These are phyloP conservation scores for Deuterostichococcus epilithicus DNA, from an alignment of 139 green algal species.

Conservation along the genomic window DNA sequence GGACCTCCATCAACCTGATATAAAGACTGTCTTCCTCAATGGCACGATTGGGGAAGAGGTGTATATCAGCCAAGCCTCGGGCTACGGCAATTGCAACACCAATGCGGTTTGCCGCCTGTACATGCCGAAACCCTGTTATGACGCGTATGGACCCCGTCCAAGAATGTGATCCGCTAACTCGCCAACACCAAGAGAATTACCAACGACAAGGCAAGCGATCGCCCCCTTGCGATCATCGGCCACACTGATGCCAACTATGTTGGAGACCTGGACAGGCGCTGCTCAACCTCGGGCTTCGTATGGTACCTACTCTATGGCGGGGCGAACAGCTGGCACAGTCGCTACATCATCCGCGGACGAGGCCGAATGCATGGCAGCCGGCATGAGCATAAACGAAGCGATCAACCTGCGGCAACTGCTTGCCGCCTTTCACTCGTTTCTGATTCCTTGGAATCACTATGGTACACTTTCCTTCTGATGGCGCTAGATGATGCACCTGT, in stretches of 20 bases:
- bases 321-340: conserved; percentile 50
- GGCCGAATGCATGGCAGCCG: conserved; percentile 52
- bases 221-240: conserved; percentile 8
- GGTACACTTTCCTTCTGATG: too few species aligned
- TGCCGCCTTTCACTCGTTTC: too few species aligned
- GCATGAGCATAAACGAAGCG: conserved; percentile 30
- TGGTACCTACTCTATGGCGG: conserved; percentile 32
- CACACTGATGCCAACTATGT: conserved; percentile 46
- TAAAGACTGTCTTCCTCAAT: conserved; percentile 59
- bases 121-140: conserved; percentile 22
- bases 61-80: conserved; percentile 10
- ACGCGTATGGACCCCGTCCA: conserved; percentile 28
- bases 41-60: conserved; percentile 33
- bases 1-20: conserved; percentile 44
- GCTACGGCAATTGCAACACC: too few species aligned
- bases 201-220: too few species aligned
- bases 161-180: too few species aligned
- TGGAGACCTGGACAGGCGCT: conserved; percentile 20
- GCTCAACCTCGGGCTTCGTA: conserved; percentile 42
- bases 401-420: conserved; percentile 39
- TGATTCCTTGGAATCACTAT: too few species aligned
- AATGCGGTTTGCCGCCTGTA: conserved; percentile 8
- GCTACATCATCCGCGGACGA: conserved; percentile 42
- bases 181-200: too few species aligned
- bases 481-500: too few species aligned